Conservation (phyloP, 2,329 filamentous ascomycete species). For the Pestalotiopsis sp. region DNA sequence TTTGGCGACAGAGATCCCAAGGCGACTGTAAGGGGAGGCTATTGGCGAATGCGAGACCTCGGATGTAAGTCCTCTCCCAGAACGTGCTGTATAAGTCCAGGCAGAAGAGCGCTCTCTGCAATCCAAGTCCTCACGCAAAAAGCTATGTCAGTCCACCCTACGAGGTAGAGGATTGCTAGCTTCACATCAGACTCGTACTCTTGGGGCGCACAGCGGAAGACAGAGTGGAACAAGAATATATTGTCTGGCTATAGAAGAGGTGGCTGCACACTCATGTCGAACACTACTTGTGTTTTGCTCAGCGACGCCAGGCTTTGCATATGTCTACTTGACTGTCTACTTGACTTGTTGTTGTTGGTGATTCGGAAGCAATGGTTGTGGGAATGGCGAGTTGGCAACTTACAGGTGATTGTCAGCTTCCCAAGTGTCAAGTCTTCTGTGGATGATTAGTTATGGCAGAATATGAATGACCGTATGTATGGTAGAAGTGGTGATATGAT, state of each 20-base stretch:
- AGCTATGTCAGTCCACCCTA: neutral
- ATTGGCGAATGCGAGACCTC: neutral
- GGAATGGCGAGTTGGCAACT: neutral
- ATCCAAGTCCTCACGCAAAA: neutral
- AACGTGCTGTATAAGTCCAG: neutral
- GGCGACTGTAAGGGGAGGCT: neutral
- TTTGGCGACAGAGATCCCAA: neutral
- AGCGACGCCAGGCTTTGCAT: neutral
- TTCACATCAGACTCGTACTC: slow-evolving; percentile 1
- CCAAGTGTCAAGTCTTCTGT: too few species aligned
- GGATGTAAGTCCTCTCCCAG: neutral
- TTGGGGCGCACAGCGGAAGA: neutral
- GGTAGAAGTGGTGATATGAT: slow-evolving; percentile 8
- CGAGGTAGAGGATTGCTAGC: neutral
- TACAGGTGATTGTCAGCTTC: neutral
- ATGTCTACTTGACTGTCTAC: slow-evolving; percentile 9
- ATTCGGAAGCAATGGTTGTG: neutral
- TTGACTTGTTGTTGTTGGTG: neutral
- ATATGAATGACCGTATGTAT: slow-evolving; percentile 6
- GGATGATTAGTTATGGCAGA: neutral
- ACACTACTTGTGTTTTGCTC: slow-evolving; percentile 5
- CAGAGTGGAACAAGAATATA: neutral
- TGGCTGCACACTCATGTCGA: neutral
- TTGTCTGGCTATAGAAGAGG: slow-evolving; percentile 2
- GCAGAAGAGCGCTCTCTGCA: neutral